A percentile compares a stretch with the other conserved stretches of the same genome.
phyloP scores from a whole-genome alignment of 805 yeast genomes.

The Kodamaea kaohsiungensis region DNA sequence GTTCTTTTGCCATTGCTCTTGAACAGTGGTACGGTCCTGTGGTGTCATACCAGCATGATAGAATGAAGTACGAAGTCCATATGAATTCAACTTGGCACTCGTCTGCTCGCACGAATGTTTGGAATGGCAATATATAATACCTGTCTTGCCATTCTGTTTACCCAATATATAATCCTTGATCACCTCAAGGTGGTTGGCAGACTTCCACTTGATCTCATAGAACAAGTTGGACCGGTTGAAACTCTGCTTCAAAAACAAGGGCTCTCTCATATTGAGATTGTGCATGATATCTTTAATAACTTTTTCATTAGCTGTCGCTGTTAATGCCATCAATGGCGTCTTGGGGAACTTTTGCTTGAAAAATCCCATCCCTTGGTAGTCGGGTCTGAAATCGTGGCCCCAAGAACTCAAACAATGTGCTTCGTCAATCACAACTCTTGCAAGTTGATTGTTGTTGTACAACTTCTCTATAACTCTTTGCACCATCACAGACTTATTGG shows the following conservation, averaged over 20 bases:
- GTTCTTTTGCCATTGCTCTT: conserved; percentile 78
- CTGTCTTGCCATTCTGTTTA: conserved; percentile 61
- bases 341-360: conserved; percentile 74
- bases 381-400: conserved; percentile 99
- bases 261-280: conserved; percentile 63
- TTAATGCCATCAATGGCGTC: conserved; percentile 91
- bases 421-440: conserved; percentile 91
- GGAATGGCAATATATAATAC: conserved; percentile 92
- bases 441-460: conserved; percentile 56
- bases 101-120: conserved; percentile 86
- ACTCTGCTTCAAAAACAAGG: conserved; percentile 79
- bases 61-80: conserved; percentile 68
- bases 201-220: conserved; percentile 75
- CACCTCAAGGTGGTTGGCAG: conserved; percentile 54
- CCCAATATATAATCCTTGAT: conserved; percentile 55
- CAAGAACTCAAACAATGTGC: conserved; percentile 98
- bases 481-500: conserved; percentile 70
- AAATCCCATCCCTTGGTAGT: conserved; percentile 76
- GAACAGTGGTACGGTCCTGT: conserved; percentile 71
- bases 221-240: conserved; percentile 85
- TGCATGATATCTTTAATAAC: conserved; percentile 85
- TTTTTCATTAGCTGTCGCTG: conserved; percentile 94
- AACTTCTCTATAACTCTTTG: conserved; percentile 61
- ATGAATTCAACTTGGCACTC: conserved; percentile 54
- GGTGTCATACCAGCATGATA: conserved; percentile 96